Conservation (phyloP, 768 basidiomycete genomes). For the Pleurotus eryngii region DNA sequence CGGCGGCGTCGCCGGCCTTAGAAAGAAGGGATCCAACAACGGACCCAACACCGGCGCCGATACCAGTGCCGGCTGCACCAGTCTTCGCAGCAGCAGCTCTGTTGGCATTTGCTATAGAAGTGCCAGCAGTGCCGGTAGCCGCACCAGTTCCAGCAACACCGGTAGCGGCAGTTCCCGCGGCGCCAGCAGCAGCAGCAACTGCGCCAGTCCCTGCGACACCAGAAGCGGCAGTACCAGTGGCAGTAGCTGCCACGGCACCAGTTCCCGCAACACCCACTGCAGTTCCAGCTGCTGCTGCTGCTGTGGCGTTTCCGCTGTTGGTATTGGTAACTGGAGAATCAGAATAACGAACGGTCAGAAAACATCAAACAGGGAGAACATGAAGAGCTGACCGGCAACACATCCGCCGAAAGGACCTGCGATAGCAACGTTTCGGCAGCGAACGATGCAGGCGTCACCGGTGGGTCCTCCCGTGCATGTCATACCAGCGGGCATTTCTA, state of each 20-base stretch:
- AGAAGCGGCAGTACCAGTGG: background rate
- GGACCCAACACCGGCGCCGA: background rate
- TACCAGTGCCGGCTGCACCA: background rate
- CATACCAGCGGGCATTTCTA: slow-evolving; percentile 28
- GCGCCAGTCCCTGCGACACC: background rate
- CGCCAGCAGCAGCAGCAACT: background rate
- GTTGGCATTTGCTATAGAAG: background rate
- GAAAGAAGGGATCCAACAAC: background rate
- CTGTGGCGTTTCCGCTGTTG: background rate
- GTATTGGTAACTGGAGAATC: background rate
- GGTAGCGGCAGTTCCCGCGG: background rate
- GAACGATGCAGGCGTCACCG: slow-evolving; percentile 28
- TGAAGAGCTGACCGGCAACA: slow-evolving; percentile 11
- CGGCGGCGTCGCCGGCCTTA: background rate
- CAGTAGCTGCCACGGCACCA: background rate
- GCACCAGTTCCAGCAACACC: background rate
- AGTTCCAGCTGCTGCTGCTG: background rate
- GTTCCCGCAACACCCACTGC: background rate
- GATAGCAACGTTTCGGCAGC: slow-evolving; percentile 29
- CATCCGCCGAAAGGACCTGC: slow-evolving; percentile 31
- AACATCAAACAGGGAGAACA: background rate
- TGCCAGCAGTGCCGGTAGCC: background rate
- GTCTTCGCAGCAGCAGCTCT: background rate
- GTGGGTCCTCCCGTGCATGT: slow-evolving; percentile 30
- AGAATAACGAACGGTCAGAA: background rate